Evolutionary conservation across 2,329 filamentous ascomycete genomes (phyloP).

Genomic region (Aotearoamyces nothofagi): DNA sequence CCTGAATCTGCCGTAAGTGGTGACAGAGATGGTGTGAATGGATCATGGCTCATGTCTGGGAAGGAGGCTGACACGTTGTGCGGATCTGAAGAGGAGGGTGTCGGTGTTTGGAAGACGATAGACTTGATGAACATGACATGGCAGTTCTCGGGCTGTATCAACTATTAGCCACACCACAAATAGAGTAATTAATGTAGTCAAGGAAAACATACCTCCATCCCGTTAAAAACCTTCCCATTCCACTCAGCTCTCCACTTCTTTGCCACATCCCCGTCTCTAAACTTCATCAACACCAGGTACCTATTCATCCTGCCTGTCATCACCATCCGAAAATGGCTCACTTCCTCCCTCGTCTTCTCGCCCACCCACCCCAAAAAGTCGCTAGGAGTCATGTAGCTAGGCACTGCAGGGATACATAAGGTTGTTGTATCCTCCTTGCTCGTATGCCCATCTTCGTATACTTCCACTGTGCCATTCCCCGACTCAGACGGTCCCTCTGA

Average conservation of each 20-base stretch:
- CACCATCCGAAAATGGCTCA: conserved; percentile 90
- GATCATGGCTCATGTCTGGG: conserved; percentile 46
- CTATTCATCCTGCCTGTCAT: conserved; percentile 78
- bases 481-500: conserved; percentile 10
- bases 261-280: conserved; percentile 60
- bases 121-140: conserved; percentile 91
- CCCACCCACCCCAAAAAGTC: conserved; percentile 89
- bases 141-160: conserved; percentile 66
- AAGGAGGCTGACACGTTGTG: conserved; percentile 25
- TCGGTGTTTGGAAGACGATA: conserved; percentile 55
- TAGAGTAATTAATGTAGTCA: conserved; percentile 1
- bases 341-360: conserved; percentile 68
- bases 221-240: conserved; percentile 88
- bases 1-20: conserved; percentile 43
- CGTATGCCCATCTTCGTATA: conserved; percentile 9
- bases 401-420: conserved; percentile 85
- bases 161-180: conserved; percentile 8
- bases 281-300: conserved; percentile 94
- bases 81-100: conserved; percentile 11
- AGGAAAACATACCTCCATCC: conserved; percentile 54
- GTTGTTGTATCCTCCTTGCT: conserved; percentile 57
- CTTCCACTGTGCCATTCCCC: conserved; percentile 15
- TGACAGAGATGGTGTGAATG: conserved; percentile 46
- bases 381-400: conserved; percentile 80
- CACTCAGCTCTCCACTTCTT: conserved; percentile 71